Base-by-base conservation (phyloP, 139 green algal species). In the Deuterostichococcus epilithicus region DNA sequence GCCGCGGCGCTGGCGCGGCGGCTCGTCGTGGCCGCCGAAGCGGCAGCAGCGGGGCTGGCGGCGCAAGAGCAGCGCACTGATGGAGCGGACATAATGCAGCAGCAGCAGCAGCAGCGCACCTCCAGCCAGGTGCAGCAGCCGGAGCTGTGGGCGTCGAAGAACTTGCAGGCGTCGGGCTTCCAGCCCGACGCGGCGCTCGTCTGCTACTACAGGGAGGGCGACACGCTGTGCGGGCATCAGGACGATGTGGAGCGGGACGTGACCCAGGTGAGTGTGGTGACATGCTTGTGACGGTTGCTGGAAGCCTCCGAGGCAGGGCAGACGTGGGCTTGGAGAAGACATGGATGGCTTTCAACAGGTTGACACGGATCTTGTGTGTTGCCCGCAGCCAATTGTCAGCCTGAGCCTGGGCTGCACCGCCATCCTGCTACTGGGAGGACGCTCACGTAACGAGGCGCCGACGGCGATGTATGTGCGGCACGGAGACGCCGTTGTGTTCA, bases 171-270 rank as follows among this genome's bases (percentile, higher is more conserved):
- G 42, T 22, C 39, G 36, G 59, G 33, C 1, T 97, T 91, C 39
- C 25, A 47, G 22, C 90, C 93, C 0, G 87, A 98, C 83, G 94
- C 88, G 2, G 94, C 94, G 0, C 79, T 98, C 4, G 82, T 98
- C 26, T 98, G 98, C 74, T 98, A 89, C 78, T 97, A 97, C 73
- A 59, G 83, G 5, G 69, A 84, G 30, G 89, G 91, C 2, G 93
- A 97, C 82, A 95, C 89, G 0, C 83, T 98, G 26, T 83, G 86
- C 18, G 94, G 94, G 0, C 94, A 98, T 83, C 69, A 86, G 37
- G 94, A 98, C 75, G 94, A 98, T 74, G 94, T 90, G 33, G 94
- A 98, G 85, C 25, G 20, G 0, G 87, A 97, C 76, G 60, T 93
- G 77, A 45, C 30, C 1, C 52, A 63, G 52, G 52, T 63, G 52